Conservation (phyloP, 176 grass and related monocot species). For the Musa troglodytarum region DNA sequence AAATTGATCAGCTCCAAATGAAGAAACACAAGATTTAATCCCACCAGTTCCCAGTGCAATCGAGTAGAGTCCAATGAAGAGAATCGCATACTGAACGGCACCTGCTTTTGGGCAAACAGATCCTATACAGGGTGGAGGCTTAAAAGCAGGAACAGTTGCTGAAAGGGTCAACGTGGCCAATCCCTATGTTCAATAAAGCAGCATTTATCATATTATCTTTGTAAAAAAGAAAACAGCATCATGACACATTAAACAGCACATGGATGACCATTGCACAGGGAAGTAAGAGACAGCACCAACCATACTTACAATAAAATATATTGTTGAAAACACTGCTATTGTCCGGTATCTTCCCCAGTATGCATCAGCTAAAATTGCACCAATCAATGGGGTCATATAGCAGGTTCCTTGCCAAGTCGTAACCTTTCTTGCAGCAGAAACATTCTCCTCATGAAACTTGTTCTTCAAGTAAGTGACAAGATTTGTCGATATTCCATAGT, state of each 20-base stretch:
- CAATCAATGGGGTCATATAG: constrained; percentile 79
- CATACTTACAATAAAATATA: constrained; percentile 78
- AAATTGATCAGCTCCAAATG: constrained; percentile 91
- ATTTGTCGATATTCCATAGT: constrained; percentile 76
- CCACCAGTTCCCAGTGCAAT: constrained; percentile 81
- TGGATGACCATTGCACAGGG: background rate
- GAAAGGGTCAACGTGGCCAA: constrained; percentile 64
- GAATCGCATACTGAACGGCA: constrained; percentile 40
- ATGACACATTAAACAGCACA: background rate
- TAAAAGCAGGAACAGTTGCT: constrained; percentile 47
- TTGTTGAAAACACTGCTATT: constrained; percentile 59
- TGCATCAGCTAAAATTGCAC: constrained; percentile 79
- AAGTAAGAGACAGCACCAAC: background rate
- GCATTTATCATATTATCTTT: constrained; percentile 7
- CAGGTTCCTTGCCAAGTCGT: constrained; percentile 89
- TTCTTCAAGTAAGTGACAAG: constrained; percentile 69
- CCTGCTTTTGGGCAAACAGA: constrained; percentile 43
- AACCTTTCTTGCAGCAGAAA: constrained; percentile 68
- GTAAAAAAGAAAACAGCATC: background rate
- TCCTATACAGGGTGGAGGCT: constrained; percentile 36
- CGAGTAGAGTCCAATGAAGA: constrained; percentile 76
- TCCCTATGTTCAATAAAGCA: constrained; percentile 39
- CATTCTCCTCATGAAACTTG: constrained; percentile 64
- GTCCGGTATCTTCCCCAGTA: constrained; percentile 77
- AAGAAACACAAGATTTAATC: constrained; percentile 82